Conservation (phyloP, 257 asterid genomes). For the Orobanche coerulescens region DNA sequence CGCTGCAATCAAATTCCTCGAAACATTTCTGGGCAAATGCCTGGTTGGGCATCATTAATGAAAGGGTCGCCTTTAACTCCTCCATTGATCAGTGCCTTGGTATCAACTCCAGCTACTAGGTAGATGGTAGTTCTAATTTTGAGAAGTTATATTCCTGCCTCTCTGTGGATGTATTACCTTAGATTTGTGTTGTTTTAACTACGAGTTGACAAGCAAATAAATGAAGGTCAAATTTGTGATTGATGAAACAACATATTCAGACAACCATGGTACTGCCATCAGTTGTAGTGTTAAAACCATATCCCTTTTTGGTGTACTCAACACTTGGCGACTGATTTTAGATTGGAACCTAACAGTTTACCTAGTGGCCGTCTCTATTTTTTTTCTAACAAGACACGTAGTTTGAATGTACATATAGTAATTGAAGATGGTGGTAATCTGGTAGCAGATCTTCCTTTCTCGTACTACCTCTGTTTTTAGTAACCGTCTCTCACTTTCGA, state of each 20-base stretch:
- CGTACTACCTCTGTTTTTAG: too few relatives aligned
- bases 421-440: conserved; percentile 9
- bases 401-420: conserved; percentile 9
- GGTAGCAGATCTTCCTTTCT: conserved; percentile 18
- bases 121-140: conserved; percentile 31
- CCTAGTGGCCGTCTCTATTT: conserved; percentile 7
- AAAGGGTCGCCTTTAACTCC: conserved; percentile 79
- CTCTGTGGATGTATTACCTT: conserved; percentile 4
- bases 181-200: neutral
- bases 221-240: conserved; percentile 2
- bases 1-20: conserved; percentile 71
- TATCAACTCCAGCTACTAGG: conserved; percentile 94
- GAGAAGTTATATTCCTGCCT: neutral
- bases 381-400: neutral
- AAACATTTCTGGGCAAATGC: conserved; percentile 58
- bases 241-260: neutral
- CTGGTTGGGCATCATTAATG: conserved; percentile 88
- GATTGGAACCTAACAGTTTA: conserved; percentile 5
- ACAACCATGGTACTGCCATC: conserved; percentile 12
- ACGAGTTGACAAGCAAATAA: conserved; percentile 3
- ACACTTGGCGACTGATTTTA: conserved; percentile 14
- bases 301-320: neutral
- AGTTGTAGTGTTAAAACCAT: conserved; percentile 18
- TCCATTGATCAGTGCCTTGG: conserved; percentile 64
- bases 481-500: too few relatives aligned